These are phyloP conservation scores for Tolypocladium ovalisporum DNA, from an alignment of 2,329 filamentous ascomycete species.

Conservation along the genomic window DNA sequence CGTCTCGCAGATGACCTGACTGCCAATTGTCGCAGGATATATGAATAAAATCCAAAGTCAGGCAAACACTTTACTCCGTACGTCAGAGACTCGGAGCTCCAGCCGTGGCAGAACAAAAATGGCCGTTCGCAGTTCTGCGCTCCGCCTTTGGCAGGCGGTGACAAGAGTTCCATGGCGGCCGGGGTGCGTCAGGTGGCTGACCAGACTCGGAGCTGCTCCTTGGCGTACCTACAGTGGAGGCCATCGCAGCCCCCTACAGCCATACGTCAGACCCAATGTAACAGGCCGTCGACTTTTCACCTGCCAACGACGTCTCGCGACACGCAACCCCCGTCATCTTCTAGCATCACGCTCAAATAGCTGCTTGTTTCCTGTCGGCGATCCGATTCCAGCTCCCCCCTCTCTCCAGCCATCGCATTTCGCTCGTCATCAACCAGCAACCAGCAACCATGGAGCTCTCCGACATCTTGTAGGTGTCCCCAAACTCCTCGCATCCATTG, in stretches of 20 bases:
- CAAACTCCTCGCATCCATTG: not conserved
- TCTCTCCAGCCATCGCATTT: not conserved
- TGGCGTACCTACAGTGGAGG: not conserved
- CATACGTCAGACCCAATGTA: conserved; percentile 3
- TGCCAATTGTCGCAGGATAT: not conserved
- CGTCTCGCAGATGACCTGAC: not conserved
- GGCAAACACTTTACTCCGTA: not conserved
- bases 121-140: not conserved
- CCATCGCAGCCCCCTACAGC: not conserved
- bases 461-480: conserved; percentile 66
- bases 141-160: not conserved
- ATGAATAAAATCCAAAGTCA: not conserved
- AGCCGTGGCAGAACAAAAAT: not conserved
- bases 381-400: not conserved
- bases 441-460: conserved; percentile 69
- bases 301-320: not conserved
- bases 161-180: not conserved
- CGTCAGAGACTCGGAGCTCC: not conserved
- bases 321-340: conserved; percentile 2
- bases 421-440: not conserved
- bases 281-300: conserved; percentile 1
- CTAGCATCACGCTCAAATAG: not conserved
- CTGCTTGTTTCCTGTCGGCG: conserved; percentile 1
- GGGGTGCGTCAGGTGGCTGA: not conserved
- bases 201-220: not conserved